Base-by-base conservation (phyloP, 148 eudicot species). In the Fallopia convolvulus region DNA sequence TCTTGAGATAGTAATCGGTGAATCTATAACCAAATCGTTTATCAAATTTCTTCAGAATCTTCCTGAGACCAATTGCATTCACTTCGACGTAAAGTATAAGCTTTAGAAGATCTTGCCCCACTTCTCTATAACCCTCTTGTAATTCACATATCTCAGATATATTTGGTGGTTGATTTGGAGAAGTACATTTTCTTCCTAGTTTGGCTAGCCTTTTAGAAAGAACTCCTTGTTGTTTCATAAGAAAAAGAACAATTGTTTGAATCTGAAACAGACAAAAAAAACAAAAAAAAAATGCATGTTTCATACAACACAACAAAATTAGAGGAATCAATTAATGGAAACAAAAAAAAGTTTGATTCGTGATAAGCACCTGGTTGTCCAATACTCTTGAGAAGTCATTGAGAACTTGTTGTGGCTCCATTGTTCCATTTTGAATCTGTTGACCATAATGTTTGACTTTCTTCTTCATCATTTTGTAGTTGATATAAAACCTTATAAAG, bases 41-140 rank as follows among this genome's bases (percentile, higher is more conserved):
- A 79, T 93, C 97, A 71, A 81, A 88, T 82, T 93, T 93, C 87
- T 93, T 93, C 17, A 93, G 88, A 82, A 93, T 93, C 84, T 92
- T 92, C 74, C 97, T 84, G 50, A 93, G 84, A 75, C 97, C 97
- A 80, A 93, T 86, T 68, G 97, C 95, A 81, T 93, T 93, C 26
- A 93, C 82, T 82, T 93, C 97, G 74, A 90, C 87, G 58, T 83
- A 93, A 90, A 79, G 63, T 80, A 8, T 88, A 87, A 83, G 90
- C 87, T 79, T 89, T 50, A 90, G 55, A 83, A 93, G 93, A 77
- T 93, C 95, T 73, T 68, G 79, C 52, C 93, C 97, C 52, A 88
- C 92, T 76, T 72, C 90, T 79, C 95, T 89, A 78, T 93, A 93
- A 50, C 85, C 89, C 77, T 89, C 95, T 77, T 91, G 87, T 68